These are phyloP conservation scores for Colletotrichum ledebouriae DNA, from an alignment of 2,329 filamentous ascomycete species.

Conservation along the genomic window DNA sequence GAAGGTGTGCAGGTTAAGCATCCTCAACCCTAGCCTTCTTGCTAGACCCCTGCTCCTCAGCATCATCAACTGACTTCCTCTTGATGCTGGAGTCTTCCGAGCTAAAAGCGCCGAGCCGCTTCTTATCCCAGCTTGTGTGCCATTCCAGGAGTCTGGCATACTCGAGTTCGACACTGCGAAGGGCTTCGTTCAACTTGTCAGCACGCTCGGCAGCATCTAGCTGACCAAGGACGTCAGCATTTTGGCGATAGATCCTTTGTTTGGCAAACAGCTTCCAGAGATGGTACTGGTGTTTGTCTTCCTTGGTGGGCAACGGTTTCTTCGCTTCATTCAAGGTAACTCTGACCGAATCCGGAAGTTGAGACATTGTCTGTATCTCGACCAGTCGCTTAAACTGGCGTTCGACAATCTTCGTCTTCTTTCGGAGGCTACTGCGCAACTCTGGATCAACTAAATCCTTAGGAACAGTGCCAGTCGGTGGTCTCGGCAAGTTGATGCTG, in stretches of 20 bases:
- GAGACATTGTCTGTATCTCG: constrained; percentile 80
- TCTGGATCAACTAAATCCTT: constrained; percentile 69
- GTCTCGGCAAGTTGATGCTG: constrained; percentile 61
- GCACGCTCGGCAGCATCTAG: constrained; percentile 77
- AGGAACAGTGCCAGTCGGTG: constrained; percentile 56
- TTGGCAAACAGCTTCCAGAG: constrained; percentile 84
- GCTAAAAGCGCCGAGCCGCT: constrained; percentile 43
- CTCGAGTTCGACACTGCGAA: constrained; percentile 77
- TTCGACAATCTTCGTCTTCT: constrained; percentile 77
- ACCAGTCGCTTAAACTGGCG: constrained; percentile 82
- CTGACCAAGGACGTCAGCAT: constrained; percentile 78
- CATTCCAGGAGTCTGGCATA: constrained; percentile 75
- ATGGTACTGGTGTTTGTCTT: constrained; percentile 73
- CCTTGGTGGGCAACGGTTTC: constrained; percentile 61
- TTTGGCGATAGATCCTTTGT: constrained; percentile 81
- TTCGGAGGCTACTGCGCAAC: constrained; percentile 68
- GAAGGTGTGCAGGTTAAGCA: constrained; percentile 11
- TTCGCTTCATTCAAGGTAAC: constrained; percentile 61
- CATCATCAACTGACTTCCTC: constrained; percentile 58
- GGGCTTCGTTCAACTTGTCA: constrained; percentile 78
- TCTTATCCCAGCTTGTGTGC: constrained; percentile 55
- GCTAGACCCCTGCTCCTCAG: constrained; percentile 47
- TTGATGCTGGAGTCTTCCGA: constrained; percentile 54
- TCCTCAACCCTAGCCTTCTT: constrained; percentile 62
- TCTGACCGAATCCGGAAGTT: constrained; percentile 68